Evolutionary conservation across 805 yeast genomes (phyloP).

Genomic region (Ogataea saltuana): DNA sequence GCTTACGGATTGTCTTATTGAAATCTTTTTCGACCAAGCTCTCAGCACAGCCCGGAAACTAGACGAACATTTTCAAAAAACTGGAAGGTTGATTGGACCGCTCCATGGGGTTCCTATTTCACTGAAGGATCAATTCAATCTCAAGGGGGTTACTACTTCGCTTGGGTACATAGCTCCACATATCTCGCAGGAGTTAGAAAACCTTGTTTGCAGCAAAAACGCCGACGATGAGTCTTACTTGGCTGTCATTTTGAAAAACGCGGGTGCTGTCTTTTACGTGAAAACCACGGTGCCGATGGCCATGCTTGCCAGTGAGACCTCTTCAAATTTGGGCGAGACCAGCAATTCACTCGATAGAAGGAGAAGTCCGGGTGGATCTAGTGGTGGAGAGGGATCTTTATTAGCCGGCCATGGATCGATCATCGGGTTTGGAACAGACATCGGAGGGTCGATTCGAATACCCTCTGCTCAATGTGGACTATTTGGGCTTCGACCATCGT

Average conservation of each 20-base stretch:
- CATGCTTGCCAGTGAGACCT: constrained; percentile 43
- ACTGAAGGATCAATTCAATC: constrained; percentile 45
- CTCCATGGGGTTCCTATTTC: constrained; percentile 50
- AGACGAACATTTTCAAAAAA: constrained; percentile 37
- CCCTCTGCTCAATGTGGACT: constrained; percentile 37
- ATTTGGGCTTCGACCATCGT: constrained; percentile 37
- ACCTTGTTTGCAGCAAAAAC: constrained; percentile 31
- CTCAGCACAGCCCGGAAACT: constrained; percentile 40
- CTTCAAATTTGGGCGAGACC: constrained; percentile 41
- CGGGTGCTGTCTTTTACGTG: constrained; percentile 45
- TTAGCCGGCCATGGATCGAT: constrained; percentile 35
- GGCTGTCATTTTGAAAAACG: constrained; percentile 35
- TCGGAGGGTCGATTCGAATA: constrained; percentile 41
- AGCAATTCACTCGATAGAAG: constrained; percentile 40
- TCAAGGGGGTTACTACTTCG: constrained; percentile 41
- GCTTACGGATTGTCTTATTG: constrained; percentile 43
- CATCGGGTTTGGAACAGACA: constrained; percentile 42
- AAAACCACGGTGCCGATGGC: constrained; percentile 48
- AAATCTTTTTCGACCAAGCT: constrained; percentile 44
- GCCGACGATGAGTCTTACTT: constrained; percentile 32
- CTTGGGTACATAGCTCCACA: constrained; percentile 40
- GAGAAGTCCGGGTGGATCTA: constrained; percentile 44
- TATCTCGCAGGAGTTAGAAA: constrained; percentile 32
- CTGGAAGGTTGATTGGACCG: constrained; percentile 42
- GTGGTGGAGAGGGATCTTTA: constrained; percentile 47